Evolutionary conservation across 495 filamentous ascomycete species (phyloP), one percentile per base, ranked within the genome.

Genomic region (Neurospora sp.): DNA sequence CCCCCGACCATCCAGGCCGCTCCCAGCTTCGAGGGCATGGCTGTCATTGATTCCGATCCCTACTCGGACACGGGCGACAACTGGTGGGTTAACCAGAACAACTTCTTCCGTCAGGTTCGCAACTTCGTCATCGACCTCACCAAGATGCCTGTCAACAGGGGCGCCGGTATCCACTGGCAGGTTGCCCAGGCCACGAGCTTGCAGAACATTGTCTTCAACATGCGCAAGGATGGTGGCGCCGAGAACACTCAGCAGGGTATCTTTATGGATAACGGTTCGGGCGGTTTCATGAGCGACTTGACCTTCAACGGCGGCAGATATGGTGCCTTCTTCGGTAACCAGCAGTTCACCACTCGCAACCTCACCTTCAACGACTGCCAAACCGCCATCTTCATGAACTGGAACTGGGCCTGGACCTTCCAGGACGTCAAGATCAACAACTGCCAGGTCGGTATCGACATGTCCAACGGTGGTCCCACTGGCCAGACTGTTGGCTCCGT

Each of bases 231-330:
- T 73, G 89, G 89, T 18, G 88, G 88, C 59, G 81, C 83, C 16
- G 86, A 83, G 47, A 96, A 95, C 82, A 84, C 85, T 76, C 94
- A 97, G 80, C 87, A 93, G 82, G 95, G 95, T 78, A 91, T 98
- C 79, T 97, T 96, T 86, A 97, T 98, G 91, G 96, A 98, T 80
- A 98, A 98, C 77, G 96, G 96, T 65, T 91, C 89, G 31, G 94
- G 93, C 70, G 94, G 94, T 71, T 94, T 94, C 83, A 93, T 97
- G 90, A 86, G 86, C 47, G 94, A 97, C 79, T 84, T 98, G 38
- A 89, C 87, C 65, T 97, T 97, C 86, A 93, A 93, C 76, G 95
- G 95, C 71, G 95, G 95, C 76, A 87, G 87, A 72, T 92, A 90
- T 77, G 93, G 94, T 20, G 90, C 91, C 73, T 95, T 94, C 85